Base-by-base conservation (phyloP, 2,329 filamentous ascomycete species). In the Madurella fahalii region DNA sequence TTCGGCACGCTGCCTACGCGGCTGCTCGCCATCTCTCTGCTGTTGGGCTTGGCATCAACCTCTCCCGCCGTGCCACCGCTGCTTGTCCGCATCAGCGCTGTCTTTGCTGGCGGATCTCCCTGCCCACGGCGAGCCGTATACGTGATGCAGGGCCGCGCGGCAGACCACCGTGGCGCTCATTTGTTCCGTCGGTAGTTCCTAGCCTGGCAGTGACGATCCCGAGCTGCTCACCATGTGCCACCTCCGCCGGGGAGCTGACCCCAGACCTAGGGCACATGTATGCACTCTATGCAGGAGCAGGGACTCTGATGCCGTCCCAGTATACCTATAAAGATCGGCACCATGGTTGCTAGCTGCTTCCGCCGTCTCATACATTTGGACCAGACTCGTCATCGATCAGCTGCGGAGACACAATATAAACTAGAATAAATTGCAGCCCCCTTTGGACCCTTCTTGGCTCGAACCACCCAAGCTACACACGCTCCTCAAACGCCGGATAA, bases 141-240 rank as follows among this genome's bases (percentile, higher is more conserved):
- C 13, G 15, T 50, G 58, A 60, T 52, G 52, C 40, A 48, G 47
- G 58, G 58, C 51, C 58, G 58, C 58, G 58, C 58, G 58, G 56
- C 58, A 52, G 32, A 25, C 8, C 40, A 43, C 8, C 17, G 41
- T 46, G 41, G 50, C 47, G 50, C 2, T 15, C 41, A n/a, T 4
- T 37, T 39, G 15, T n/a, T 31, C 31, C 2, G 31, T 34, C 18
- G 37, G 42, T 15, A 52, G 41, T 46, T n/a, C n/a, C 11, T 13
- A 12, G 16, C 37, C 37, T 55, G 11, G 5, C 16, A 30, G 13
- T 5, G n/a, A 45, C 42, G 34, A 37, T 37, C 18, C 32, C 45
- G n/a, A 30, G 16, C 8, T 39, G 15, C n/a, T 32, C 37, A 30
- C 45, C 45, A 30, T 37, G 30, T 37, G 37, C 31, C 44, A n/a